phyloP scores from a whole-genome alignment of 2,329 filamentous ascomycete genomes.

The Sporothrix inflata region DNA sequence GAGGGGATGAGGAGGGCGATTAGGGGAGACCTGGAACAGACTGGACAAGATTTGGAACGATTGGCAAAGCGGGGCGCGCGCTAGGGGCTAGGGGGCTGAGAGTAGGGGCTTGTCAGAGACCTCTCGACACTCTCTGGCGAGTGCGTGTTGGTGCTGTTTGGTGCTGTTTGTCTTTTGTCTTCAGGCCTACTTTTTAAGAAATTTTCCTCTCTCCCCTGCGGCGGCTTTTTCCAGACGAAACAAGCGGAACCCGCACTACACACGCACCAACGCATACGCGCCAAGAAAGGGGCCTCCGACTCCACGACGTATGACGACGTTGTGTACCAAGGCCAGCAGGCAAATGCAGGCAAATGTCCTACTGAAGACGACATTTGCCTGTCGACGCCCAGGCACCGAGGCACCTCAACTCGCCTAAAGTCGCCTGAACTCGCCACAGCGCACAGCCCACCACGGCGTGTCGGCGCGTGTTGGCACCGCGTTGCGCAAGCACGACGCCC shows the following conservation, averaged over 20 bases:
- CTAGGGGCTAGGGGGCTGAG: constrained; percentile 3
- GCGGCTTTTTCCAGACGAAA: too few relatives aligned
- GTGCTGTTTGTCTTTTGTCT: too few relatives aligned
- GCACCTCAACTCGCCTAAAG: neutral
- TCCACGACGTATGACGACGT: neutral
- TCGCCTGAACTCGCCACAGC: neutral
- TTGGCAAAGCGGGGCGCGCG: constrained; percentile 10
- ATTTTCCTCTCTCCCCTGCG: too few relatives aligned
- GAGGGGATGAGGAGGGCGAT: neutral
- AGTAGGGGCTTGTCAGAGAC: neutral
- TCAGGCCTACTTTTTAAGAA: too few relatives aligned
- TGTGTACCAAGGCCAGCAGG: too few relatives aligned
- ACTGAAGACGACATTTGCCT: too few relatives aligned
- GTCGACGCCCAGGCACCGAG: too few relatives aligned
- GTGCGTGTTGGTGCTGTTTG: too few relatives aligned
- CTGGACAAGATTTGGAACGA: neutral
- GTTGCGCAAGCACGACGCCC: neutral
- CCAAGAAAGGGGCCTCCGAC: neutral
- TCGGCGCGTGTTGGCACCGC: neutral
- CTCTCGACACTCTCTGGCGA: too few relatives aligned
- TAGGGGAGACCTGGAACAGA: neutral
- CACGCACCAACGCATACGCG: neutral
- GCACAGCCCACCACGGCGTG: neutral
- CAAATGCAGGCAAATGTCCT: too few relatives aligned
- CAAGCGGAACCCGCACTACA: neutral